Conservation (phyloP, 2,329 filamentous ascomycete species). For the Chrysoporthe deuterocubensis region DNA sequence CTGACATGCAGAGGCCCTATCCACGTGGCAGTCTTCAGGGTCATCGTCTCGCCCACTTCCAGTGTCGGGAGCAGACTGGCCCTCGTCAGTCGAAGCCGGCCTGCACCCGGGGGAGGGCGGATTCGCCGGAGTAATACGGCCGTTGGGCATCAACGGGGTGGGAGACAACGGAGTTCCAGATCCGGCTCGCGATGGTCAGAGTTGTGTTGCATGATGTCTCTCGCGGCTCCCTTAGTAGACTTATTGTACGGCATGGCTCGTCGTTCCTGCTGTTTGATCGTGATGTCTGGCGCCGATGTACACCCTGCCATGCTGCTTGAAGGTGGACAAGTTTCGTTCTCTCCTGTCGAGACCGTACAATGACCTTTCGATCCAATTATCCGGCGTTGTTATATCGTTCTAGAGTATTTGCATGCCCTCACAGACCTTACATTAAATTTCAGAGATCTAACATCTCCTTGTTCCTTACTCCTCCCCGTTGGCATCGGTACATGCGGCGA, state of each 20-base stretch:
- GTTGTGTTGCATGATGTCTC: neutral
- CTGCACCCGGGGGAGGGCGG: neutral
- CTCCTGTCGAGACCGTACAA: neutral
- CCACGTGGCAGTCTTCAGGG: constrained; percentile 4
- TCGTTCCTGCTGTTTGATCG: neutral
- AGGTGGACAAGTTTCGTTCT: neutral
- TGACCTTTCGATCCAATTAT: neutral
- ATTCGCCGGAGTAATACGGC: neutral
- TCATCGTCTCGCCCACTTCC: neutral
- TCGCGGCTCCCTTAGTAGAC: neutral
- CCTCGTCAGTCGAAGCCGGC: neutral
- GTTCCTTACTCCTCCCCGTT: no score
- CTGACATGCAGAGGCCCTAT: constrained; percentile 6
- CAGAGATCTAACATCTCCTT: neutral
- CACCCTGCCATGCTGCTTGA: neutral
- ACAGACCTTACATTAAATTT: neutral
- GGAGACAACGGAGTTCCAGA: neutral
- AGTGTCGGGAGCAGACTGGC: neutral
- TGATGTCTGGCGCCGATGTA: neutral
- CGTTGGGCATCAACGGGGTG: neutral
- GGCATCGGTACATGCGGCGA: neutral
- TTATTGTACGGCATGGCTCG: neutral
- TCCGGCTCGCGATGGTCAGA: neutral
- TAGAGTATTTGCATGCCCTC: neutral
- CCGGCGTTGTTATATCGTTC: neutral